Percentiles rank a stretch among this genome's conserved stretches.
Evolutionary conservation across 202 grass and related monocot species (phyloP).

Genomic region (Zoysia matrella): DNA sequence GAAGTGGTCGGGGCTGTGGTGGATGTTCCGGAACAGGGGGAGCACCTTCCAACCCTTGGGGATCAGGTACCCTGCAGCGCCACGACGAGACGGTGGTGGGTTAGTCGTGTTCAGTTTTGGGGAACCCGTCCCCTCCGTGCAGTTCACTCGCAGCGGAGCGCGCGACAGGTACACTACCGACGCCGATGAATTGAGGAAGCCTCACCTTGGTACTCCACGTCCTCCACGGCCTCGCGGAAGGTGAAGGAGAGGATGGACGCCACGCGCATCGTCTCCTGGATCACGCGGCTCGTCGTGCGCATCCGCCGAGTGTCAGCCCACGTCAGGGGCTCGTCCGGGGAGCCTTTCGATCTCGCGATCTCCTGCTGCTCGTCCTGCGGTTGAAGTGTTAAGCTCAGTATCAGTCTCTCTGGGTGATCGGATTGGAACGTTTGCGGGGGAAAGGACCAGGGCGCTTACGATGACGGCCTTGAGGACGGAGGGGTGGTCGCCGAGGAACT

Average conservation of each 20-base stretch:
- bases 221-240: slow-evolving; percentile 96
- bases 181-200: not conserved
- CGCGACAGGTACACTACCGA: slow-evolving; percentile 17
- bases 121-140: slow-evolving; percentile 35
- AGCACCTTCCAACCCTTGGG: slow-evolving; percentile 99
- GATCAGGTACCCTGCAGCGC: slow-evolving; percentile 84
- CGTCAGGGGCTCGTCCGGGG: slow-evolving; percentile 48
- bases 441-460: slow-evolving; percentile 40
- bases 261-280: slow-evolving; percentile 98
- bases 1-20: slow-evolving; percentile 56
- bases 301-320: slow-evolving; percentile 85
- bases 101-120: slow-evolving; percentile 3
- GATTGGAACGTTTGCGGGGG: too few relatives aligned
- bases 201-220: slow-evolving; percentile 96
- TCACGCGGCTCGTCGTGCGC: slow-evolving; percentile 75
- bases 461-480: slow-evolving; percentile 73
- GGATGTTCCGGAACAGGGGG: slow-evolving; percentile 60
- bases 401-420: not conserved
- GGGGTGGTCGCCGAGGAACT: slow-evolving; percentile 92
- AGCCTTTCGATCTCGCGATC: slow-evolving; percentile 62
- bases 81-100: not conserved
- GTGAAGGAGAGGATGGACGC: slow-evolving; percentile 99
- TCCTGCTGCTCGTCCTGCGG: slow-evolving; percentile 80
- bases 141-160: slow-evolving; percentile 38
- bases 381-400: too few relatives aligned